Evolutionary conservation across 129 eudicot species (phyloP).

Genomic region (Flaveria trinervia): DNA sequence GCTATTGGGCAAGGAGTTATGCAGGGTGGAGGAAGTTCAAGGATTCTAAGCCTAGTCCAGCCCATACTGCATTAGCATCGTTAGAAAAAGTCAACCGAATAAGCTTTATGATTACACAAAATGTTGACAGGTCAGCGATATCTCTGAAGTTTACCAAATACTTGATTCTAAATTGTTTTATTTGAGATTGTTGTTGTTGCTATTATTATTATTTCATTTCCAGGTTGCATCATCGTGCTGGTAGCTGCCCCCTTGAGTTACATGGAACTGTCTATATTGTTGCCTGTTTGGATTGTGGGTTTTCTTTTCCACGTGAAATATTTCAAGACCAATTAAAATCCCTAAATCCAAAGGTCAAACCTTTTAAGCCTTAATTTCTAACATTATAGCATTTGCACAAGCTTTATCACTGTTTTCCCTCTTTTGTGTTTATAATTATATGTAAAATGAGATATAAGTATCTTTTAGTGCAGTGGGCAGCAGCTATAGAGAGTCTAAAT

Average conservation of each 20-base stretch:
- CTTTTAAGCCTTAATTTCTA: slow-evolving; percentile 3
- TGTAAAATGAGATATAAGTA: slow-evolving; percentile 11
- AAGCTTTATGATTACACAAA: slow-evolving; percentile 86
- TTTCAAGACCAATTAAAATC: slow-evolving; percentile 88
- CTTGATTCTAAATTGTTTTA: neutral
- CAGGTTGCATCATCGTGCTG: slow-evolving; percentile 98
- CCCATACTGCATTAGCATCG: slow-evolving; percentile 77
- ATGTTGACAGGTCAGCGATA: slow-evolving; percentile 76
- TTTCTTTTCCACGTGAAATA: slow-evolving; percentile 59
- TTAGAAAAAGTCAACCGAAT: slow-evolving; percentile 75
- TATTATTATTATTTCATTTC: slow-evolving; percentile 20
- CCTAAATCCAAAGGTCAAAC: slow-evolving; percentile 73
- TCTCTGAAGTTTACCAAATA: slow-evolving; percentile 3
- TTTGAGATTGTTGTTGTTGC: slow-evolving; percentile 4
- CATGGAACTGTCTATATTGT: slow-evolving; percentile 92
- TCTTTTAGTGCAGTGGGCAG: slow-evolving; percentile 74
- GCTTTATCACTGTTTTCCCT: neutral
- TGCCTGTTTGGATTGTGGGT: slow-evolving; percentile 75
- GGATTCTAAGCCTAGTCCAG: slow-evolving; percentile 80
- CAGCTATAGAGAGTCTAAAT: slow-evolving; percentile 77
- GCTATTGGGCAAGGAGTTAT: slow-evolving; percentile 98
- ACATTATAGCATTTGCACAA: slow-evolving; percentile 3
- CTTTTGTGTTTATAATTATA: neutral
- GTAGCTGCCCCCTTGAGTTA: slow-evolving; percentile 86
- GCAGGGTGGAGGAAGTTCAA: slow-evolving; percentile 97